Conservation (phyloP, 2,329 filamentous ascomycete species). For the Venturia aucupariae region DNA sequence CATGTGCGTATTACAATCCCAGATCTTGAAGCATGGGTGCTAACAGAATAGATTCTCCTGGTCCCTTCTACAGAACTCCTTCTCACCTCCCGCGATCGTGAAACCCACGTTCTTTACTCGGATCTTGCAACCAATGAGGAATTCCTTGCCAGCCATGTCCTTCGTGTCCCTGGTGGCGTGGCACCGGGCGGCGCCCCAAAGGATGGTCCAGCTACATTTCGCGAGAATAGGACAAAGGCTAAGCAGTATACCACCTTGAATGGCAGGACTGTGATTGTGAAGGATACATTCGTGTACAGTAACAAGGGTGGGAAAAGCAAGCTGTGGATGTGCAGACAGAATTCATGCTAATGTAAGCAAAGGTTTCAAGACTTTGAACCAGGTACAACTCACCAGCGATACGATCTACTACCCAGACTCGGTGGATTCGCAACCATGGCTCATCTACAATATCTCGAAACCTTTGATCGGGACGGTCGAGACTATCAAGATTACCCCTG, state of each 20-base stretch:
- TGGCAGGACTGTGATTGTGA: conserved; percentile 85
- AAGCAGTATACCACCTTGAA: conserved; percentile 92
- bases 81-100: conserved; percentile 76
- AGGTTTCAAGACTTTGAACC: conserved; percentile 88
- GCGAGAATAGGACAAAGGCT: conserved; percentile 84
- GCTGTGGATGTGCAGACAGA: neutral
- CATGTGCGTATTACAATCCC: conserved; percentile 46
- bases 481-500: conserved; percentile 60
- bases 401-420: conserved; percentile 79
- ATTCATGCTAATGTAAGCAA: conserved; percentile 8
- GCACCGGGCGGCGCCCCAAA: conserved; percentile 39
- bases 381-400: conserved; percentile 79
- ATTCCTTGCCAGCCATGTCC: conserved; percentile 91
- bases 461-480: conserved; percentile 81
- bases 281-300: conserved; percentile 85
- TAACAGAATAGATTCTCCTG: conserved; percentile 57
- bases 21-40: neutral
- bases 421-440: conserved; percentile 86
- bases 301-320: conserved; percentile 64
- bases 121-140: conserved; percentile 86
- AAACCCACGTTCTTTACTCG: conserved; percentile 64
- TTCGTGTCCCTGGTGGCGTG: conserved; percentile 61
- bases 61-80: conserved; percentile 91
- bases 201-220: conserved; percentile 47
- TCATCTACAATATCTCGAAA: conserved; percentile 90